Evolutionary conservation across 139 green algal species (phyloP).

Genomic region (Micractinium sp.): DNA sequence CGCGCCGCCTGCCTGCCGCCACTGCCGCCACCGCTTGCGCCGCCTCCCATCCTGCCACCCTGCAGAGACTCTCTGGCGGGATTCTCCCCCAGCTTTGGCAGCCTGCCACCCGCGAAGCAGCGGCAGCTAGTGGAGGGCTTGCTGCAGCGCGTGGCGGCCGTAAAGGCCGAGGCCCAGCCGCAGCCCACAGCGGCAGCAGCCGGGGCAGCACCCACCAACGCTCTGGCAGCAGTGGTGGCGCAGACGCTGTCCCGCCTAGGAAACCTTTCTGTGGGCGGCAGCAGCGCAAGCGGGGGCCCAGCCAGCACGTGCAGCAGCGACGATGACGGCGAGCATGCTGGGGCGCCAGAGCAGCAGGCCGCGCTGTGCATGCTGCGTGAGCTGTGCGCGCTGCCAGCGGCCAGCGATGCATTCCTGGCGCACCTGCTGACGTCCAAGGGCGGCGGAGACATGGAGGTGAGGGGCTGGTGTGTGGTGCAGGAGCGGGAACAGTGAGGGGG

Average conservation of each 20-base stretch:
- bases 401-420: not conserved
- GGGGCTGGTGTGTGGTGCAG: not conserved
- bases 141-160: not conserved
- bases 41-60: not conserved
- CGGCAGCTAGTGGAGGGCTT: not conserved
- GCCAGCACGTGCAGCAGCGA: not conserved
- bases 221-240: not conserved
- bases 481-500: not conserved
- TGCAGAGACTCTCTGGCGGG: constrained; percentile 20
- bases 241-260: not conserved
- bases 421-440: not conserved
- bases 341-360: not conserved
- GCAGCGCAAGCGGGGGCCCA: not conserved
- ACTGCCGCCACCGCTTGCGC: not conserved
- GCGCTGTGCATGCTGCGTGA: constrained; percentile 3
- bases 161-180: not conserved
- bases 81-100: constrained; percentile 2
- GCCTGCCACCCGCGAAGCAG: not conserved
- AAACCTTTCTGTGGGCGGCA: not conserved
- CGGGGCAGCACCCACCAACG: not conserved
- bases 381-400: not conserved
- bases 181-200: not conserved
- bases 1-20: not conserved
- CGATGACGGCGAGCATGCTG: not conserved
- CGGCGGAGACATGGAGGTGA: not conserved